These are phyloP conservation scores for Leptodontidium sp. DNA, from an alignment of 2,329 filamentous ascomycete species.

Conservation along the genomic window DNA sequence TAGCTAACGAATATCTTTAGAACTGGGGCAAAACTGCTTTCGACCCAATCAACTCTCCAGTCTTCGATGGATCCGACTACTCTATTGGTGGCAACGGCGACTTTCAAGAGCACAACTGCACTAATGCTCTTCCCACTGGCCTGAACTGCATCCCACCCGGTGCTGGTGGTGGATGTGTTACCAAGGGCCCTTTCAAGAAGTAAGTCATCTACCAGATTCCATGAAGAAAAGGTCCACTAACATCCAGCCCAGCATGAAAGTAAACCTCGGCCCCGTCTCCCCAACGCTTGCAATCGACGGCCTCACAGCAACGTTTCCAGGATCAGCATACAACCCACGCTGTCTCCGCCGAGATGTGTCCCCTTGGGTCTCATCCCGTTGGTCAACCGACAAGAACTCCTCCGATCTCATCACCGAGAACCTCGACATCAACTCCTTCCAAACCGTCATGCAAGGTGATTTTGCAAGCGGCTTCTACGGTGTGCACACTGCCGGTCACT, in stretches of 20 bases:
- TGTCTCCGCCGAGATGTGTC: constrained; percentile 54
- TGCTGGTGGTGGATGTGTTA: constrained; percentile 64
- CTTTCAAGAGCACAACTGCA: constrained; percentile 44
- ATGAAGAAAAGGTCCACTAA: constrained; percentile 1
- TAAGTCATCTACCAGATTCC: constrained; percentile 24
- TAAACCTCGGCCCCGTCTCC: constrained; percentile 58
- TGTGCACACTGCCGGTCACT: constrained; percentile 53
- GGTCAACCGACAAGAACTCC: constrained; percentile 49
- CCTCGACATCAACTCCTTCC: constrained; percentile 47
- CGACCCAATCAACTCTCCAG: constrained; percentile 57
- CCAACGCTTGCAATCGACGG: constrained; percentile 44
- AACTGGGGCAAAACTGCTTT: constrained; percentile 56
- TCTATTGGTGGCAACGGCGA: constrained; percentile 59
- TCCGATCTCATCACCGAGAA: constrained; percentile 49
- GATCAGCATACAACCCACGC: constrained; percentile 52
- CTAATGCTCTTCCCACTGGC: constrained; percentile 37
- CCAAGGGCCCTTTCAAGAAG: constrained; percentile 55
- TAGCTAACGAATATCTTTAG: constrained; percentile 40
- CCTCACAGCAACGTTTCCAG: constrained; percentile 5
- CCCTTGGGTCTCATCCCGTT: constrained; percentile 48
- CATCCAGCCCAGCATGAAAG: constrained; percentile 40
- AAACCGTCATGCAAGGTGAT: constrained; percentile 56
- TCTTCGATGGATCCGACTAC: constrained; percentile 63
- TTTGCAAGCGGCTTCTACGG: constrained; percentile 47
- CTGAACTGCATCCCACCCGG: constrained; percentile 53